Conservation (phyloP, 371 early-diverging fungal genomes). For the Batrachochytrium dendrobatidis region DNA sequence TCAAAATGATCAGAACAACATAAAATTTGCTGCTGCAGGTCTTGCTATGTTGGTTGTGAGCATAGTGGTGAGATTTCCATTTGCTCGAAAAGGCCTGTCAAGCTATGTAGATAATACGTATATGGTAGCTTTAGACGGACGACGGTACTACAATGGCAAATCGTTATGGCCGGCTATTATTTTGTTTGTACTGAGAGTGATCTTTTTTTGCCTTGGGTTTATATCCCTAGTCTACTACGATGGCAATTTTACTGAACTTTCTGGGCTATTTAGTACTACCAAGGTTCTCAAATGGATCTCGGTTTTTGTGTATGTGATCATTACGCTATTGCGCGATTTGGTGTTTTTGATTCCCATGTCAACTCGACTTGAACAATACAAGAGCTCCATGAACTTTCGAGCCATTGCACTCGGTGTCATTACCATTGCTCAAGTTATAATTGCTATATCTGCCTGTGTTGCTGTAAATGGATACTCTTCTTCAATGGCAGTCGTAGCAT, state of each 20-base stretch:
- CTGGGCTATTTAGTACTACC: no score
- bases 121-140: not conserved
- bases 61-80: not conserved
- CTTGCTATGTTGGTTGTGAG: not conserved
- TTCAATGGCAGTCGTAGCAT: not conserved
- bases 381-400: not conserved
- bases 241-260: no score
- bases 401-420: not conserved
- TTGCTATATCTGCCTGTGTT: not conserved
- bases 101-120: not conserved
- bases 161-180: not conserved
- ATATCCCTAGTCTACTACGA: not conserved
- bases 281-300: not conserved
- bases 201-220: not conserved
- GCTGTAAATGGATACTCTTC: slow-evolving; percentile 3
- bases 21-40: not conserved
- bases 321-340: not conserved
- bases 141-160: not conserved
- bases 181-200: not conserved
- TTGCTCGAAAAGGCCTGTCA: not conserved
- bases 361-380: no score
- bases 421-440: not conserved
- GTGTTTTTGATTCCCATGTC: not conserved
- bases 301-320: not conserved
- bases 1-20: not conserved